These are phyloP conservation scores for Neotropicomus parvogracilis DNA, from an alignment of 1,284 basidiomycete genomes.

Conservation along the genomic window DNA sequence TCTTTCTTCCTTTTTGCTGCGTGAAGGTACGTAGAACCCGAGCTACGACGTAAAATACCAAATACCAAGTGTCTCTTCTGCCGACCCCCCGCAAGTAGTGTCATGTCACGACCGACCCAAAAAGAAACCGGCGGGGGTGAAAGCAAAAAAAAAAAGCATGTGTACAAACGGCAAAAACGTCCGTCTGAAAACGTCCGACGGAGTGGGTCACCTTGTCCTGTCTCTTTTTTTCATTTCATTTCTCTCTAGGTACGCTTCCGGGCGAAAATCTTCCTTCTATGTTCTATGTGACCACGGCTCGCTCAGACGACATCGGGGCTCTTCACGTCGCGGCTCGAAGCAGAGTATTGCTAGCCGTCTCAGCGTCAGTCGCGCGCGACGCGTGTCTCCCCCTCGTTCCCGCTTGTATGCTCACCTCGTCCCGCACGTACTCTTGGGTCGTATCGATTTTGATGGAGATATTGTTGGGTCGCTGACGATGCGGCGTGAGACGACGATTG, in stretches of 20 bases:
- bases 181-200: too few relatives aligned
- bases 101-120: slow-evolving; percentile 5
- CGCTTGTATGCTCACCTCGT: slow-evolving; percentile 24
- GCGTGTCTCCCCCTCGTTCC: too few relatives aligned
- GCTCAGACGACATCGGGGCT: slow-evolving; percentile 22
- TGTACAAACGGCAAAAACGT: slow-evolving; percentile 2
- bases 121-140: neutral
- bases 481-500: slow-evolving; percentile 10
- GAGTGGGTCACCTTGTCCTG: too few relatives aligned
- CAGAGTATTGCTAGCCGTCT: slow-evolving; percentile 18
- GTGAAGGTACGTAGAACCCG: too few relatives aligned
- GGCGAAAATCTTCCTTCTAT: too few relatives aligned
- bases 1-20: too few relatives aligned
- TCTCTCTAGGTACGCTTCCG: slow-evolving; percentile 8
- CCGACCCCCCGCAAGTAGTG: too few relatives aligned
- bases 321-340: slow-evolving; percentile 16
- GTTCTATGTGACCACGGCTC: too few relatives aligned
- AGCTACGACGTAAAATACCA: too few relatives aligned
- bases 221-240: too few relatives aligned
- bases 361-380: slow-evolving; percentile 2
- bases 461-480: slow-evolving; percentile 31
- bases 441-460: slow-evolving; percentile 35
- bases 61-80: too few relatives aligned
- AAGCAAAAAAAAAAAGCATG: neutral
- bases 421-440: slow-evolving; percentile 30